phyloP scores from a whole-genome alignment of 768 basidiomycete species.

The Collybiopsis luxurians region DNA sequence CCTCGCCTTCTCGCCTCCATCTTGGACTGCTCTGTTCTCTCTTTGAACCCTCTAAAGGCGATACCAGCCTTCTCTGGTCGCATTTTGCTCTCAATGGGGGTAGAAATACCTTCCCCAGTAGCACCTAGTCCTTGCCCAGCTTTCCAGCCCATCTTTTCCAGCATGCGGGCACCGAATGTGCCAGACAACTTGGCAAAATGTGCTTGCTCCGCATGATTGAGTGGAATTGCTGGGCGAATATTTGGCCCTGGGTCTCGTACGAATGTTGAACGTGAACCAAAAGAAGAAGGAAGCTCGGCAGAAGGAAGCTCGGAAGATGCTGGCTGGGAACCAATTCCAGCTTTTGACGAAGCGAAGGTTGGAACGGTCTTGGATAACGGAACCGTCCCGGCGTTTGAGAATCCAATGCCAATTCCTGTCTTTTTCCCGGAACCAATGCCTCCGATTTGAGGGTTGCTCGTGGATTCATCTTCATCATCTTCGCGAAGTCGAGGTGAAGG shows the following conservation, averaged over 20 bases:
- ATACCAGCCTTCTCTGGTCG: conserved; percentile 87
- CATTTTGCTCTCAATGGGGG: conserved; percentile 81
- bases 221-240: conserved; percentile 45
- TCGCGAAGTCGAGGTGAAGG: conserved; percentile 57
- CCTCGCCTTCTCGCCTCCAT: conserved; percentile 75
- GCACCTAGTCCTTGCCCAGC: conserved; percentile 76
- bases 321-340: conserved; percentile 36
- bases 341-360: conserved; percentile 36
- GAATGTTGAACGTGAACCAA: conserved; percentile 40
- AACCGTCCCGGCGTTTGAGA: conserved; percentile 27
- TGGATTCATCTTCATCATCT: conserved; percentile 43
- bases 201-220: conserved; percentile 64
- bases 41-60: conserved; percentile 82
- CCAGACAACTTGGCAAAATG: conserved; percentile 81
- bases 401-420: conserved; percentile 17
- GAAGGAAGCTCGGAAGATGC: conserved; percentile 27
- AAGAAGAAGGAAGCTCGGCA: conserved; percentile 36
- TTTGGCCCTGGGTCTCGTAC: conserved; percentile 49
- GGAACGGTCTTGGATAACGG: conserved; percentile 12
- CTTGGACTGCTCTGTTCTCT: conserved; percentile 84
- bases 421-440: conserved; percentile 14
- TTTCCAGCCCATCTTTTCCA: conserved; percentile 96
- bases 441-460: conserved; percentile 30
- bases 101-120: conserved; percentile 78
- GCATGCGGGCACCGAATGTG: conserved; percentile 84